Conservation (phyloP, 371 early-diverging fungal species). For the Syncephalastrum contaminatum region DNA sequence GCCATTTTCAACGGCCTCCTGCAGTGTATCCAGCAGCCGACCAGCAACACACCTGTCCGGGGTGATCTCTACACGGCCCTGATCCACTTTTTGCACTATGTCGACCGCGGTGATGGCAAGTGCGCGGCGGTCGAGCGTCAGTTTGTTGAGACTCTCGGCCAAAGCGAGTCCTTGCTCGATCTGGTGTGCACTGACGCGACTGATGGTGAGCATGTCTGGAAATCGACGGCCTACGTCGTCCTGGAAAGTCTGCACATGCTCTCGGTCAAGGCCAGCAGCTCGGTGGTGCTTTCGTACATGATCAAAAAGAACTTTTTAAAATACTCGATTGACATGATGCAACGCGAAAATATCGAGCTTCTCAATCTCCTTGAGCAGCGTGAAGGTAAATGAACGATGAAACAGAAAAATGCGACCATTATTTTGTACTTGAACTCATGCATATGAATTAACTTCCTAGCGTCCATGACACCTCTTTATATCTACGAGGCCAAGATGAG, state of each 20-base stretch:
- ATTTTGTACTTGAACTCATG: too few species aligned
- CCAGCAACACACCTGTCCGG: conserved; percentile 63
- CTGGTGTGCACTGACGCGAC: conserved; percentile 79
- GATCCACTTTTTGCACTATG: conserved; percentile 68
- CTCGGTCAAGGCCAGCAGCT: conserved; percentile 45
- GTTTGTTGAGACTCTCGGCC: conserved; percentile 16
- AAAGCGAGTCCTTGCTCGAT: conserved; percentile 66
- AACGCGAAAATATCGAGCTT: conserved; percentile 66
- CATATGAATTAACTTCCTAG: conserved; percentile 19
- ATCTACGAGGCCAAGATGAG: conserved; percentile 85
- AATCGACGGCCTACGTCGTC: conserved; percentile 80
- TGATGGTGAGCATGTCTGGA: conserved; percentile 79
- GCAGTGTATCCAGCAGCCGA: conserved; percentile 60
- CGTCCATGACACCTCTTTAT: conserved; percentile 57
- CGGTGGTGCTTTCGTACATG: conserved; percentile 63
- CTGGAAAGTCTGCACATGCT: conserved; percentile 70
- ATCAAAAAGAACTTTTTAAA: conserved; percentile 68
- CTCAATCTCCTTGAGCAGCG: conserved; percentile 55
- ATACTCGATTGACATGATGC: conserved; percentile 64
- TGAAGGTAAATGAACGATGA: conserved; percentile 41
- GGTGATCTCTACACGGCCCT: conserved; percentile 84
- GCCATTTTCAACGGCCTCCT: conserved; percentile 67
- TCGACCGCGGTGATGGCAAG: conserved; percentile 18
- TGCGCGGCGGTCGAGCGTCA: conserved; percentile 14
- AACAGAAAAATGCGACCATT: too few species aligned